These are phyloP conservation scores for Malassezia sympodialis DNA, from an alignment of 1,284 basidiomycete species.

Conservation along the genomic window DNA sequence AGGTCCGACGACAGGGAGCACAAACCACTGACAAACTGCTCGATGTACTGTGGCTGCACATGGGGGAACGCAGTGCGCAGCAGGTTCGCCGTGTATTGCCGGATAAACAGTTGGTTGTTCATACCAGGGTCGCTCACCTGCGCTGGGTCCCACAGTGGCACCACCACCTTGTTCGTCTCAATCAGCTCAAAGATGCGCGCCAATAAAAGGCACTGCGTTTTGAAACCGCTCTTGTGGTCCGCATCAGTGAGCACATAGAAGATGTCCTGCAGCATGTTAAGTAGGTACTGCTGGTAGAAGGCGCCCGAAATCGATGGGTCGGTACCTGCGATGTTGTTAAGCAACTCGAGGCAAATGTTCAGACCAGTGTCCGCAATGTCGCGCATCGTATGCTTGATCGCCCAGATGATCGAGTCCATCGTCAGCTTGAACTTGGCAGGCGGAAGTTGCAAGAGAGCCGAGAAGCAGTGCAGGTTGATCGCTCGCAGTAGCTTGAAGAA, in stretches of 20 bases:
- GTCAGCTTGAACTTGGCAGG: slow-evolving; percentile 92
- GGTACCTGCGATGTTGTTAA: slow-evolving; percentile 85
- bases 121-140: slow-evolving; percentile 62
- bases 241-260: slow-evolving; percentile 96
- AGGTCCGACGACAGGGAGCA: slow-evolving; percentile 80
- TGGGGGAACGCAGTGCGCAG: slow-evolving; percentile 42
- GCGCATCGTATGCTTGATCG: slow-evolving; percentile 98
- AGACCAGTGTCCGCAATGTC: slow-evolving; percentile 89
- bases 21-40: slow-evolving; percentile 58
- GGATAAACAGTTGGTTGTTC: slow-evolving; percentile 72
- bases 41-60: slow-evolving; percentile 48
- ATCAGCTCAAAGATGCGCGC: slow-evolving; percentile 89
- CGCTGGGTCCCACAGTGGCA: slow-evolving; percentile 74
- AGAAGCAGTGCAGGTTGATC: slow-evolving; percentile 92
- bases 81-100: slow-evolving; percentile 77
- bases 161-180: slow-evolving; percentile 68
- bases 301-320: slow-evolving; percentile 67
- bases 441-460: slow-evolving; percentile 77
- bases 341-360: slow-evolving; percentile 75
- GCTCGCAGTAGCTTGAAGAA: slow-evolving; percentile 93
- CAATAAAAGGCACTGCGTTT: slow-evolving; percentile 52
- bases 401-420: slow-evolving; percentile 98
- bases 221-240: slow-evolving; percentile 81
- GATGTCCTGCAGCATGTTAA: slow-evolving; percentile 85
- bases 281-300: slow-evolving; percentile 85